Percentiles rank a stretch among this genome's conserved stretches.
phyloP scores from a whole-genome alignment of 345 rosid genomes.

The Carallia pectinifolia region DNA sequence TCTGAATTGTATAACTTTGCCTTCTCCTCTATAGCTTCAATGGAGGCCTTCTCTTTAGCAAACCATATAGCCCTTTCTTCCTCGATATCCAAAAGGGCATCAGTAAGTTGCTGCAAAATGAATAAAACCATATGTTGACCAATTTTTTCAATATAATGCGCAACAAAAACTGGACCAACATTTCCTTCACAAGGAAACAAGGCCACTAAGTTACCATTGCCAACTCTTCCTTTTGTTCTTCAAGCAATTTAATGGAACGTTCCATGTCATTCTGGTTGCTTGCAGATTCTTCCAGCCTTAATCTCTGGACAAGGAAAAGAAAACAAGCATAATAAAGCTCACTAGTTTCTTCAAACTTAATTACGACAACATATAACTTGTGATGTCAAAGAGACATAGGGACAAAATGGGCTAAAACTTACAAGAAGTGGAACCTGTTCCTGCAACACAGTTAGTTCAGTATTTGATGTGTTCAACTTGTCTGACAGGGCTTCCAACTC shows the following conservation, averaged over 20 bases:
- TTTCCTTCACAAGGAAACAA: no score
- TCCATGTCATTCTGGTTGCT: slow-evolving; percentile 53
- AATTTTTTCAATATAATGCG: not conserved
- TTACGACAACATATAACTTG: not conserved
- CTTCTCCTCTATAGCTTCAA: slow-evolving; percentile 62
- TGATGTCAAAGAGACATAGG: not conserved
- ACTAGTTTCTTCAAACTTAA: slow-evolving; percentile 13
- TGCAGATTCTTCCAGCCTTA: slow-evolving; percentile 57
- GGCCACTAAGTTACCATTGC: slow-evolving; percentile 56
- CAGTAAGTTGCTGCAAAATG: slow-evolving; percentile 66
- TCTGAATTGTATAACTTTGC: slow-evolving; percentile 40
- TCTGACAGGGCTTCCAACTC: slow-evolving; percentile 53
- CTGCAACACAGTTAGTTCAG: slow-evolving; percentile 48
- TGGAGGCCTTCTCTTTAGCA: slow-evolving; percentile 67
- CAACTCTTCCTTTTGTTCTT: slow-evolving; percentile 84
- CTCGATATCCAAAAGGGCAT: slow-evolving; percentile 85
- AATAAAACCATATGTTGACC: slow-evolving; percentile 7
- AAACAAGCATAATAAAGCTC: slow-evolving; percentile 5
- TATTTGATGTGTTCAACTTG: slow-evolving; percentile 42
- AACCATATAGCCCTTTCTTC: slow-evolving; percentile 85
- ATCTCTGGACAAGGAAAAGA: slow-evolving; percentile 42
- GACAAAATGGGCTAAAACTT: slow-evolving; percentile 22
- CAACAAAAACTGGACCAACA: no score
- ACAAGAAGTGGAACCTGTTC: slow-evolving; percentile 58
- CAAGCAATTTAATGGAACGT: slow-evolving; percentile 43